Evolutionary conservation across 148 eudicot species (phyloP).

Genomic region (Cornus florida): DNA sequence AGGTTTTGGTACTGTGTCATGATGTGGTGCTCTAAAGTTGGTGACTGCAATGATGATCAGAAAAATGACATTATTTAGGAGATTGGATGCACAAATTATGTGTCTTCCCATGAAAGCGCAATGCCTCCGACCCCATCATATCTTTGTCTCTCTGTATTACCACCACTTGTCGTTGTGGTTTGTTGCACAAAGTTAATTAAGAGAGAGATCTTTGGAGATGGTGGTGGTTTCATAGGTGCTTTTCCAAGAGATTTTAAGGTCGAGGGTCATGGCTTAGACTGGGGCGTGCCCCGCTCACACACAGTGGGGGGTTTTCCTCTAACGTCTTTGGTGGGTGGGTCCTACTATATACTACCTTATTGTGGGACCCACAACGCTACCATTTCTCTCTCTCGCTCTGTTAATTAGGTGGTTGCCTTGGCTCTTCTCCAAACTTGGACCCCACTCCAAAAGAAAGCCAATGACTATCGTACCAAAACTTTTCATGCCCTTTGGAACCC

Average conservation of each 20-base stretch:
- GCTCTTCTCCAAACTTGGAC: too few relatives aligned
- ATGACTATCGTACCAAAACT: too few relatives aligned
- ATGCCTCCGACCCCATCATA: constrained; percentile 46
- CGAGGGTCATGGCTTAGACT: constrained; percentile 41
- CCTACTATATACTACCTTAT: not conserved
- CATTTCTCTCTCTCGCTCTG: not conserved
- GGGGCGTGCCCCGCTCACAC: constrained; percentile 39
- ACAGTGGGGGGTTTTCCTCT: constrained; percentile 2
- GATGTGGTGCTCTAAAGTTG: too few relatives aligned
- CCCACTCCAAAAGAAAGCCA: too few relatives aligned
- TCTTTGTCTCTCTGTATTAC: not conserved
- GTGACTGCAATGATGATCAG: too few relatives aligned
- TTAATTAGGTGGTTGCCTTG: not conserved
- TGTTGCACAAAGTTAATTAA: constrained; percentile 14
- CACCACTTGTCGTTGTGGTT: constrained; percentile 34
- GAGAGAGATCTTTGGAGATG: not conserved
- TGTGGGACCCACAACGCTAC: not conserved
- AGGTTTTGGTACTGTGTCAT: too few relatives aligned
- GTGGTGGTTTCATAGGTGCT: constrained; percentile 16
- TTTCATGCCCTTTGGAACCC: too few relatives aligned
- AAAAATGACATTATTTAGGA: too few relatives aligned
- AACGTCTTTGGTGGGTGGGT: constrained; percentile 20
- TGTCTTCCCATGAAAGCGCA: constrained; percentile 29
- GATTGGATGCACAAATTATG: not conserved
- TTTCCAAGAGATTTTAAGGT: constrained; percentile 41